A percentile compares a stretch with the other conserved stretches of the same genome.
phyloP scores from a whole-genome alignment of 176 grass and related monocot genomes.

The Carex littledalei region DNA sequence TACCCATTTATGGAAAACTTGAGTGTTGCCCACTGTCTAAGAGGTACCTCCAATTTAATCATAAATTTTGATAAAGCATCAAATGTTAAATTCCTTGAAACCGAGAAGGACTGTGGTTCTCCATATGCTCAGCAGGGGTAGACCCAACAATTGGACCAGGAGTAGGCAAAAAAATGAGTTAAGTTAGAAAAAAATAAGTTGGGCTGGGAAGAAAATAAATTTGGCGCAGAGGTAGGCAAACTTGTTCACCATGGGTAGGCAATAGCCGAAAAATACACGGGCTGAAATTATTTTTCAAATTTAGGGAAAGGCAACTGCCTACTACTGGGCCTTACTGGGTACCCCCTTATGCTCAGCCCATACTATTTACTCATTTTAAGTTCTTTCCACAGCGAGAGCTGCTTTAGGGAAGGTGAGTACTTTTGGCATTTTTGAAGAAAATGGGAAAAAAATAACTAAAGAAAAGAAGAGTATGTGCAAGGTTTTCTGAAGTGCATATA shows the following conservation, averaged over 20 bases:
- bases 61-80: not conserved
- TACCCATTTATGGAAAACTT: constrained; percentile 50
- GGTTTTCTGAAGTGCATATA: not conserved
- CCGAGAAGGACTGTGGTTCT: not conserved
- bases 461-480: not conserved
- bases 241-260: too few relatives aligned
- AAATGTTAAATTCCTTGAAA: not conserved
- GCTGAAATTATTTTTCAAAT: too few relatives aligned
- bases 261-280: too few relatives aligned
- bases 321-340: too few relatives aligned
- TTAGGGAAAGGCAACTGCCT: too few relatives aligned
- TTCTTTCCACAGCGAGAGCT: not conserved
- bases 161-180: too few relatives aligned
- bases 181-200: too few relatives aligned
- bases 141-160: too few relatives aligned
- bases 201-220: too few relatives aligned
- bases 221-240: too few relatives aligned
- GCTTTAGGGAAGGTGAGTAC: not conserved
- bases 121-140: not conserved
- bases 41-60: constrained; percentile 27
- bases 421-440: not conserved
- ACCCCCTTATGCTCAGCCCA: not conserved
- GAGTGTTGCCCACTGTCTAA: constrained; percentile 40
- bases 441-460: not conserved
- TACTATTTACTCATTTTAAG: not conserved